Evolutionary conservation across 345 rosid species (phyloP).

Genomic region (Eucalyptus pauciflora): DNA sequence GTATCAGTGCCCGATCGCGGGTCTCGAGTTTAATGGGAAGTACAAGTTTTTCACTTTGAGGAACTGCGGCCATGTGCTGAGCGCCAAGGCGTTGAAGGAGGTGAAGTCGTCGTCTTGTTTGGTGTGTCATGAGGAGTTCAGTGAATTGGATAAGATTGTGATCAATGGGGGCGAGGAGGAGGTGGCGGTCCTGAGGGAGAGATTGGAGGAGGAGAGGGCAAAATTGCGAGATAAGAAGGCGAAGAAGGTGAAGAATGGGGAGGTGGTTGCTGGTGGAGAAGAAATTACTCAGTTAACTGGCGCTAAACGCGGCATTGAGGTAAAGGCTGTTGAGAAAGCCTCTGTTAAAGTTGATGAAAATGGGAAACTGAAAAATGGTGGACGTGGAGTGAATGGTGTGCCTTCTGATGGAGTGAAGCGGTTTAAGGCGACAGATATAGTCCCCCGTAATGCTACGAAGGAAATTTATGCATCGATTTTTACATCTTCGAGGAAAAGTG

Average conservation of each 20-base stretch:
- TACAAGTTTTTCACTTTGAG: conserved; percentile 63
- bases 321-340: conserved; percentile 2
- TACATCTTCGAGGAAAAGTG: conserved; percentile 58
- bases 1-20: conserved; percentile 81
- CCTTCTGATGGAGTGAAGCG: conserved; percentile 16
- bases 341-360: conserved; percentile 23
- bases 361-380: conserved; percentile 16
- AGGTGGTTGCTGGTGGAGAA: conserved; percentile 3
- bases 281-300: conserved; percentile 8
- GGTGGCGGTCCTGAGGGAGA: conserved; percentile 49
- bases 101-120: conserved; percentile 79
- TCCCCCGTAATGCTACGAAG: conserved; percentile 74
- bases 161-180: conserved; percentile 86
- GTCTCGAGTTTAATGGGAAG: conserved; percentile 81
- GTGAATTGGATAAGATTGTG: conserved; percentile 56
- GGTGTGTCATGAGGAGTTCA: conserved; percentile 73
- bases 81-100: conserved; percentile 85
- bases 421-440: conserved; percentile 51
- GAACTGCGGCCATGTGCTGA: conserved; percentile 87
- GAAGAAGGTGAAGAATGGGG: conserved; percentile 46
- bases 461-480: conserved; percentile 87
- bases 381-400: background rate
- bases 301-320: conserved; percentile 2
- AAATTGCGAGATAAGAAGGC: conserved; percentile 48
- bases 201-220: conserved; percentile 54